Evolutionary conservation across 768 basidiomycete genomes (phyloP).

Genomic region (Russula dissimulans): DNA sequence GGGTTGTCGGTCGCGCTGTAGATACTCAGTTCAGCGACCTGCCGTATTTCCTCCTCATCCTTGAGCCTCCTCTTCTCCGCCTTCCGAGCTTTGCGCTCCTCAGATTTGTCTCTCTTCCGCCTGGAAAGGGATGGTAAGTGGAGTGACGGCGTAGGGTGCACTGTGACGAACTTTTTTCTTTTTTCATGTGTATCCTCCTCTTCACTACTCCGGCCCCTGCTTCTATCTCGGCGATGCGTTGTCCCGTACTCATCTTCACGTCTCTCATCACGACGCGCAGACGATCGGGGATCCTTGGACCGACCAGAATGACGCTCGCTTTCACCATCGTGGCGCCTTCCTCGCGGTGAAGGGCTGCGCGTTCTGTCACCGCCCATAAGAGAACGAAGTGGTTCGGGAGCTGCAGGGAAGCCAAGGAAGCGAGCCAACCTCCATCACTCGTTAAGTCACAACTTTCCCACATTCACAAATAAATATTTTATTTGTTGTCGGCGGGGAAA

Average conservation of each 20-base stretch:
- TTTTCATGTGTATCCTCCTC: conserved; percentile 20
- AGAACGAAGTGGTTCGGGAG: not conserved
- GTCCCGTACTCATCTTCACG: conserved; percentile 22
- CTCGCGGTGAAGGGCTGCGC: conserved; percentile 12
- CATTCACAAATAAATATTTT: too few relatives aligned
- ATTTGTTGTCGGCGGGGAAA: too few relatives aligned
- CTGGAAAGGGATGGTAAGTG: conserved; percentile 30
- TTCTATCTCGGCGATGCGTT: conserved; percentile 22
- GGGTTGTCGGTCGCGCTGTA: conserved; percentile 97
- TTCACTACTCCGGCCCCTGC: conserved; percentile 27
- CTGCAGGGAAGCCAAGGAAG: not conserved
- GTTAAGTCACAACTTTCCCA: not conserved
- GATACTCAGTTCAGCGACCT: conserved; percentile 89
- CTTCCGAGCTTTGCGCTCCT: conserved; percentile 75
- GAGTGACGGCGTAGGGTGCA: not conserved
- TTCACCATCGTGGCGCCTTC: not conserved
- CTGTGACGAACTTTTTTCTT: conserved; percentile 39
- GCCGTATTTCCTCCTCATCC: conserved; percentile 85
- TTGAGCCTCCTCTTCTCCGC: conserved; percentile 76
- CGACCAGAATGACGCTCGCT: not conserved
- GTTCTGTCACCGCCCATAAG: conserved; percentile 5
- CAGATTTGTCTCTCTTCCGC: conserved; percentile 80
- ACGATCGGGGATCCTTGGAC: conserved; percentile 2
- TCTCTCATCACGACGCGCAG: conserved; percentile 3
- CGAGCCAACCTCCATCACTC: too few relatives aligned